Evolutionary conservation across 345 rosid genomes (phyloP).

Genomic region (Pugionium cornutum): DNA sequence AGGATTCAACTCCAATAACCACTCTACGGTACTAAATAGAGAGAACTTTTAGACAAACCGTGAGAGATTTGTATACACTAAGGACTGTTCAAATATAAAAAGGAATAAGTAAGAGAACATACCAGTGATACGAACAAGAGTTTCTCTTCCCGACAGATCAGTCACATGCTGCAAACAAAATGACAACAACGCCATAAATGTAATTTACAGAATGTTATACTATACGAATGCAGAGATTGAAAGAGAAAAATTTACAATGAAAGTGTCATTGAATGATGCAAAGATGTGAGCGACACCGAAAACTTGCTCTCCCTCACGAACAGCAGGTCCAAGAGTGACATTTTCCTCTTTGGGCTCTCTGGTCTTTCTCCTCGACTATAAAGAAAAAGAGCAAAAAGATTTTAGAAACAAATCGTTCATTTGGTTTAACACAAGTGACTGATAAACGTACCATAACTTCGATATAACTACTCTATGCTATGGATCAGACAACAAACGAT

Average conservation of each 20-base stretch:
- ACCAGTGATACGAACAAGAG: constrained; percentile 85
- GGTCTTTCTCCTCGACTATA: constrained; percentile 66
- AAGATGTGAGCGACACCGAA: constrained; percentile 79
- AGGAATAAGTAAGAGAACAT: background rate
- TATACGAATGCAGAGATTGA: background rate
- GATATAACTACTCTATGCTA: constrained; percentile 14
- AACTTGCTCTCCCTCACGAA: constrained; percentile 75
- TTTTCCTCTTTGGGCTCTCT: constrained; percentile 82
- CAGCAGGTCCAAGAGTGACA: constrained; percentile 74
- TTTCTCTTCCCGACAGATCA: constrained; percentile 85
- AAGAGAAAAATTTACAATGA: constrained; percentile 49
- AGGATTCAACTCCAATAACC: background rate
- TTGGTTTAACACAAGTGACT: background rate
- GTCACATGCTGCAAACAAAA: constrained; percentile 70
- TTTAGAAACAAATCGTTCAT: constrained; percentile 3
- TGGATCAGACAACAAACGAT: background rate
- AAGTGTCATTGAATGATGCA: constrained; percentile 79
- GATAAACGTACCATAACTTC: constrained; percentile 16
- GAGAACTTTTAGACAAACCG: background rate
- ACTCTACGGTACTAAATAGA: background rate
- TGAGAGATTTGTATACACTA: background rate
- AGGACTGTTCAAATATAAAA: background rate
- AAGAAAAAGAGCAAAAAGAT: constrained; percentile 4
- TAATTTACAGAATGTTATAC: background rate
- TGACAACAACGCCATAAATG: background rate